A percentile compares a stretch with the other conserved stretches of the same genome.
Evolutionary conservation across 106 monocot genomes (phyloP).

Genomic region (Chionographis japonica): DNA sequence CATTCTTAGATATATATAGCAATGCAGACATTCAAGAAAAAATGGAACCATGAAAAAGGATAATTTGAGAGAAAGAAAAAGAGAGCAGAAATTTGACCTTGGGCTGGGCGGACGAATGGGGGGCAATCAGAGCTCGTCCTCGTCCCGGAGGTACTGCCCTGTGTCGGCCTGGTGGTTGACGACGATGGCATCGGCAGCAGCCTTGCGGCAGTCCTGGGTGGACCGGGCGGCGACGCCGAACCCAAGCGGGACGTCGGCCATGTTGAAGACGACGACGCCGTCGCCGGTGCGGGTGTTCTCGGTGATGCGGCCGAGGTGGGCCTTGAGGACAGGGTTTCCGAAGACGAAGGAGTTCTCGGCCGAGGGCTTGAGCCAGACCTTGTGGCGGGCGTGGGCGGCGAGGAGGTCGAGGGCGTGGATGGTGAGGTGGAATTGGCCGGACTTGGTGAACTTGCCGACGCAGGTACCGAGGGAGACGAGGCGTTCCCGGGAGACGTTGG

Average conservation of each 20-base stretch:
- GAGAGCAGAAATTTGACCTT: not conserved
- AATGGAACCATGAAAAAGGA: too few relatives aligned
- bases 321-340: slow-evolving; percentile 77
- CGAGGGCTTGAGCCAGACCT: slow-evolving; percentile 84
- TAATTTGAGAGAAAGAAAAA: not conserved
- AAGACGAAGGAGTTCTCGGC: slow-evolving; percentile 75
- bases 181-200: slow-evolving; percentile 65
- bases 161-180: slow-evolving; percentile 83
- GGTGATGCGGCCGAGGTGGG: slow-evolving; percentile 64
- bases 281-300: slow-evolving; percentile 71
- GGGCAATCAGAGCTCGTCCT: slow-evolving; percentile 58
- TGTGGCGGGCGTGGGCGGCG: slow-evolving; percentile 75
- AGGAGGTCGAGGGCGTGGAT: slow-evolving; percentile 82
- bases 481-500: slow-evolving; percentile 58
- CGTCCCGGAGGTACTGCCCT: slow-evolving; percentile 74
- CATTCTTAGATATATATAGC: too few relatives aligned
- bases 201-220: slow-evolving; percentile 78
- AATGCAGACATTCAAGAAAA: too few relatives aligned
- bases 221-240: slow-evolving; percentile 76
- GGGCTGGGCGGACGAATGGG: too few relatives aligned
- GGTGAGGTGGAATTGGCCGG: slow-evolving; percentile 69
- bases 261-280: slow-evolving; percentile 80
- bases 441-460: slow-evolving; percentile 78
- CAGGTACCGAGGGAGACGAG: slow-evolving; percentile 68
- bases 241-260: slow-evolving; percentile 78